Conservation (phyloP, 805 yeast genomes). For the Schizosaccharomyces osmophilus region DNA sequence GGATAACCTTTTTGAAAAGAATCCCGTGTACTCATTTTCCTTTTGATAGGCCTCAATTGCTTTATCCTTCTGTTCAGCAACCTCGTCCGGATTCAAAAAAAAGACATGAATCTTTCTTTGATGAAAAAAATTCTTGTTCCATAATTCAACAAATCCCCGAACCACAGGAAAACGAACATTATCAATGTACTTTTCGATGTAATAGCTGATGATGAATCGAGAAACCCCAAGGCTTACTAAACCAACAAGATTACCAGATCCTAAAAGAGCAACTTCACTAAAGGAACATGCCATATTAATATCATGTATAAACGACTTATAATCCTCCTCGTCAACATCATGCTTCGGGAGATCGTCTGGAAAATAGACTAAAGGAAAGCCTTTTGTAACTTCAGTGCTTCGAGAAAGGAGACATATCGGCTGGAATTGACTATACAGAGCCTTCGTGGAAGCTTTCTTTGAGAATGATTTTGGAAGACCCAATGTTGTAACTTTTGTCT, state of each 20-base stretch:
- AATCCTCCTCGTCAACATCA: neutral
- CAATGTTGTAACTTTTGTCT: neutral
- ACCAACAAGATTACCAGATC: neutral
- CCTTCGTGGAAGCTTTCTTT: neutral
- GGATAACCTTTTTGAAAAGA: neutral
- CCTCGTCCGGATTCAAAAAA: neutral
- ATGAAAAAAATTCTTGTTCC: neutral
- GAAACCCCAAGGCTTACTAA: neutral
- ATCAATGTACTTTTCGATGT: neutral
- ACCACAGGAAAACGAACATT: neutral
- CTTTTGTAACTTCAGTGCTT: neutral
- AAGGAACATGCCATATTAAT: neutral
- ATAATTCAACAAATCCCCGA: neutral
- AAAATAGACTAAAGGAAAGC: neutral
- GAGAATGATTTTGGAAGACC: neutral
- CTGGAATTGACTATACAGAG: neutral
- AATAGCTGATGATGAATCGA: neutral
- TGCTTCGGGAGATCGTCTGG: neutral
- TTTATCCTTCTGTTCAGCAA: neutral
- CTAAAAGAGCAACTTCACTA: neutral
- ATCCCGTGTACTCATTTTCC: neutral
- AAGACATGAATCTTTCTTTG: neutral
- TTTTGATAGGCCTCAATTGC: neutral
- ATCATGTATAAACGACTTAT: neutral
- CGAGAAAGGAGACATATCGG: neutral